Base-by-base conservation (phyloP, 345 rosid species). In the Eutrema japonicum region DNA sequence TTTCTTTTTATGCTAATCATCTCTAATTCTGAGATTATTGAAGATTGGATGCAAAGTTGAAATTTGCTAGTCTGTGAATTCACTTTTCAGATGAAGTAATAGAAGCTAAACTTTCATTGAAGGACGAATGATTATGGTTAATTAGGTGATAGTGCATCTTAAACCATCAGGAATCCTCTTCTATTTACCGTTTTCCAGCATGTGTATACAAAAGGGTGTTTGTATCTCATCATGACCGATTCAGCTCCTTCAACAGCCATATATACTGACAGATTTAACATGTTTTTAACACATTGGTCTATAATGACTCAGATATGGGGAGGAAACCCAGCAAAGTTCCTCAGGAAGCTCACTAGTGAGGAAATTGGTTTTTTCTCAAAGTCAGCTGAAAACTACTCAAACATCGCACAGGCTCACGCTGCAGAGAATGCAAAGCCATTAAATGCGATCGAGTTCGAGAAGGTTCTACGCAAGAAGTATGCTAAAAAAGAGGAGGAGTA, bases 241-340 rank as follows among this genome's bases (percentile, higher is more conserved):
- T 69, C 10, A 52, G 32, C 29, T 38, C 47, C 47, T 62, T 62
- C 13, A 14, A 46, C 22, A 36, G 38, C 53, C 35, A 54, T 61
- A 42, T 32, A 29, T n/a, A 0, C 58, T 61, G 38, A 30, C 37
- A 37, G 13, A 40, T 18, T 9, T 40, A 18, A 56, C 29, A 5
- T 55, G 4, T 40, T 27, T 9, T 47, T 70, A 52, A 35, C 36
- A 4, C 49, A 33, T 52, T 72, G 55, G 58, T 65, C 72, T 71
- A 46, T 46, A 38, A 60, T 78, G 52, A 49, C 52, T 65, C 77
- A 91, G 98, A 87, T 94, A 37, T 94, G 96, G 97, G 98, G 87
- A 82, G 98, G 98, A 73, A 94, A 94, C 77, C 96, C 98, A 8
- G 98, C 97, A 64, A 89, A 78, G 82, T 94, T 94, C 77, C 81